Percentiles rank a stretch among this genome's conserved stretches.
Conservation (phyloP, 1,139 yeast genomes). For the Pichia sp. region DNA sequence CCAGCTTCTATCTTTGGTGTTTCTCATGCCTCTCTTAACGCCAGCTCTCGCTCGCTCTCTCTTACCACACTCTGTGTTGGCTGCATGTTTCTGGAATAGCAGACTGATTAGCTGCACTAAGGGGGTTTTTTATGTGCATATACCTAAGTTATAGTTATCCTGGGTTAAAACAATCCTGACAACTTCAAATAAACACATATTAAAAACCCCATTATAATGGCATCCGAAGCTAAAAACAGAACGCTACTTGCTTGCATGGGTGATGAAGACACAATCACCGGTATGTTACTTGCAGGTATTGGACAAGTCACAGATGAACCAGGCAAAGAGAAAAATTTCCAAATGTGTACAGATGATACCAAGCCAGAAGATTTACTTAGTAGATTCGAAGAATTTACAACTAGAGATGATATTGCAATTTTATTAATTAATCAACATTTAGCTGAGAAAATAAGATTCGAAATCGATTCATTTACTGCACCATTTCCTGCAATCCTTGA, state of each 20-base stretch:
- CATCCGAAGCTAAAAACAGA: slow-evolving; percentile 43
- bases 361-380: slow-evolving; percentile 67
- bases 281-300: slow-evolving; percentile 89
- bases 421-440: slow-evolving; percentile 88
- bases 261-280: slow-evolving; percentile 96
- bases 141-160: no score
- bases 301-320: slow-evolving; percentile 69
- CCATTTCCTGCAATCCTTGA: slow-evolving; percentile 97
- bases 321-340: slow-evolving; percentile 73
- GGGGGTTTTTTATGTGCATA: no score
- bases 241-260: slow-evolving; percentile 87
- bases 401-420: slow-evolving; percentile 87
- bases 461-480: slow-evolving; percentile 76
- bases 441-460: slow-evolving; percentile 82
- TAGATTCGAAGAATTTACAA: slow-evolving; percentile 72
- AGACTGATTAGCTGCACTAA: no score
- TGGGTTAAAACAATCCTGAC: no score
- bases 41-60: no score
- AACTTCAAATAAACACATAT: not conserved
- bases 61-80: no score
- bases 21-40: no score
- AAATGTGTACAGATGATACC: slow-evolving; percentile 77
- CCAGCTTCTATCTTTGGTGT: no score
- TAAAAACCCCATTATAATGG: slow-evolving; percentile 12
- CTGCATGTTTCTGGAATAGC: no score